Evolutionary conservation across 2,329 filamentous ascomycete species (phyloP).

Genomic region (Beauveria australis): DNA sequence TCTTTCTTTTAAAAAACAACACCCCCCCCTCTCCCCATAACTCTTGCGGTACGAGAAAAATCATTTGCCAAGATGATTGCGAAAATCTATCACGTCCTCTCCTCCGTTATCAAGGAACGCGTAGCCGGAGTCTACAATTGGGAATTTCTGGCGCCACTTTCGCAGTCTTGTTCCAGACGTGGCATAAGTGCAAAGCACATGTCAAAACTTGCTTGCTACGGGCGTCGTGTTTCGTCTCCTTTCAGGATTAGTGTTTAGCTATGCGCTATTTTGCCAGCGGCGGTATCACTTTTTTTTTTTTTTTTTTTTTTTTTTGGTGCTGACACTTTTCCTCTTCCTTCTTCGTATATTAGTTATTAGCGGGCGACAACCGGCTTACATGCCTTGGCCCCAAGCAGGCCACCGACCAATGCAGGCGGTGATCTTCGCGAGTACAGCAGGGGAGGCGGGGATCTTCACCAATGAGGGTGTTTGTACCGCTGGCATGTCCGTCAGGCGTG

Average conservation of each 20-base stretch:
- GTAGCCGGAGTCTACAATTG: neutral
- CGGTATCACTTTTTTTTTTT: neutral
- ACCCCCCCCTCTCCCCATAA: neutral
- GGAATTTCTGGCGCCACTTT: neutral
- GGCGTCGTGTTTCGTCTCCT: constrained; percentile 3
- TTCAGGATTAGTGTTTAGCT: constrained; percentile 3
- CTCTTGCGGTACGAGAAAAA: too few relatives aligned
- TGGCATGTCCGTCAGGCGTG: neutral
- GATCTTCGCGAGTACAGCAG: neutral
- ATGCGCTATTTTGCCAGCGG: constrained; percentile 4
- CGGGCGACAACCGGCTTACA: constrained; percentile 11
- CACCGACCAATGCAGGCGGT: neutral
- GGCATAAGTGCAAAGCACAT: neutral
- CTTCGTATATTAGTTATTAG: constrained; percentile 7
- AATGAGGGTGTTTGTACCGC: neutral
- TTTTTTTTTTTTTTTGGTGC: constrained; percentile 2
- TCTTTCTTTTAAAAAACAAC: neutral
- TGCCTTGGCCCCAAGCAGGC: neutral
- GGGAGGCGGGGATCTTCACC: neutral
- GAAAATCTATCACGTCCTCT: too few relatives aligned
- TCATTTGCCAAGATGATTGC: too few relatives aligned
- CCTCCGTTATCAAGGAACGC: neutral
- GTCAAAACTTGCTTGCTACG: neutral
- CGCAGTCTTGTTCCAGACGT: neutral
- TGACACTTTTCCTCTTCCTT: neutral